These are phyloP conservation scores for Arthrinium puccinioides DNA, from an alignment of 2,329 filamentous ascomycete species.

Conservation along the genomic window DNA sequence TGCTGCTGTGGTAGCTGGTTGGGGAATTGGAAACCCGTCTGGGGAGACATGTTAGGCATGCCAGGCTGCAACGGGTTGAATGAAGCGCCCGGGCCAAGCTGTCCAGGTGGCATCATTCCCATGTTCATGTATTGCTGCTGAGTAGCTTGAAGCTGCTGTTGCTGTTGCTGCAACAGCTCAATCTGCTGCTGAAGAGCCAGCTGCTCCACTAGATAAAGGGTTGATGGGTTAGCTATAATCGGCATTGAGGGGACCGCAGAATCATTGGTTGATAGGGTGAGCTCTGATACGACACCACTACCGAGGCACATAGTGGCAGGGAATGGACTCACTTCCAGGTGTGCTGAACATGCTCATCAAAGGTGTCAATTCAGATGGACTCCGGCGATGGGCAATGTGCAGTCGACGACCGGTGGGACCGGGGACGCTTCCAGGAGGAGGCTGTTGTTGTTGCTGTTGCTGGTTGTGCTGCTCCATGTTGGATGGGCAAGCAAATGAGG, in stretches of 20 bases:
- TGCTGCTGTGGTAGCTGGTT: constrained; percentile 63
- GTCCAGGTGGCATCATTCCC: constrained; percentile 85
- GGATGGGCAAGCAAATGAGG: constrained; percentile 30
- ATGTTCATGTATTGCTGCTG: constrained; percentile 98
- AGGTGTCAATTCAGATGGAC: constrained; percentile 93
- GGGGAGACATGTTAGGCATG: constrained; percentile 71
- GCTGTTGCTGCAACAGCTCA: constrained; percentile 92
- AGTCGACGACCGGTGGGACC: constrained; percentile 82
- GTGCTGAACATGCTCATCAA: constrained; percentile 86
- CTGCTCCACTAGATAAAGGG: constrained; percentile 71
- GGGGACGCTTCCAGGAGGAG: constrained; percentile 48
- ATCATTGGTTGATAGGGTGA: neutral
- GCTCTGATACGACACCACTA: no score
- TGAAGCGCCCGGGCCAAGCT: constrained; percentile 63
- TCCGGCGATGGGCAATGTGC: constrained; percentile 95
- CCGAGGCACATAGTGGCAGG: neutral
- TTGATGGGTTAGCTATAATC: constrained; percentile 1
- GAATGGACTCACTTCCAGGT: constrained; percentile 50
- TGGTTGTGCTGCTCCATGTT: constrained; percentile 60
- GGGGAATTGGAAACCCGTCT: constrained; percentile 85
- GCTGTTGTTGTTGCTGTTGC: constrained; percentile 36
- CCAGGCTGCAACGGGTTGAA: constrained; percentile 75
- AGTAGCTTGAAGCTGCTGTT: constrained; percentile 93
- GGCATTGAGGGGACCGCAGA: no score
- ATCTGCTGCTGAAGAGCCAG: constrained; percentile 97